These are phyloP conservation scores for Pinus tabuliformis DNA, from an alignment of 75 land plant species.

Conservation along the genomic window DNA sequence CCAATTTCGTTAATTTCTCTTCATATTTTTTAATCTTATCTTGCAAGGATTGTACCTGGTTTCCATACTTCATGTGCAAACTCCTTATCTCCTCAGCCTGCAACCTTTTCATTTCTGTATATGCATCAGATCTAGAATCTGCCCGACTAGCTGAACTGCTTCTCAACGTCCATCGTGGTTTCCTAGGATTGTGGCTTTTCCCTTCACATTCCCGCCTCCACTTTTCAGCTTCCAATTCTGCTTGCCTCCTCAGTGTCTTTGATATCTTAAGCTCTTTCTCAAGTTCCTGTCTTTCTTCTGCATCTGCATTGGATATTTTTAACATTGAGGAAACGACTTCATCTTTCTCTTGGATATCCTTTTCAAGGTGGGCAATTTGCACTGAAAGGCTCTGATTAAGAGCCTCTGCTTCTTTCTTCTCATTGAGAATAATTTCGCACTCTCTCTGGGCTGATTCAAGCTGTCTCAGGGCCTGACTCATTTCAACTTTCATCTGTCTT, in stretches of 20 bases:
- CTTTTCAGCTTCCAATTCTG: constrained; percentile 53
- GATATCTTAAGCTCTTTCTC: constrained; percentile 56
- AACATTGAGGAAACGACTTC: constrained; percentile 67
- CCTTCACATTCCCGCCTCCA: constrained; percentile 39
- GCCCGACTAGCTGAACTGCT: constrained; percentile 8
- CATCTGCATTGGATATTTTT: constrained; percentile 55
- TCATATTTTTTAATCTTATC: constrained; percentile 15
- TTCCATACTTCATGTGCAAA: constrained; percentile 10
- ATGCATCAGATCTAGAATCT: not conserved
- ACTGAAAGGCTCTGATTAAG: constrained; percentile 40
- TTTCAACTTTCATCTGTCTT: constrained; percentile 55
- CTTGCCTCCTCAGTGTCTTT: constrained; percentile 52
- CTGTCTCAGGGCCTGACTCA: constrained; percentile 44
- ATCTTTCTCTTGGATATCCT: constrained; percentile 71
- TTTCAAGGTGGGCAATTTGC: constrained; percentile 47
- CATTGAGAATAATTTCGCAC: constrained; percentile 39
- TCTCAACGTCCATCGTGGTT: constrained; percentile 32
- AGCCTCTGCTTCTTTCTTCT: constrained; percentile 44
- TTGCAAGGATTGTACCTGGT: constrained; percentile 15
- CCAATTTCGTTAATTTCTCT: constrained; percentile 17
- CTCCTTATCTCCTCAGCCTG: constrained; percentile 10
- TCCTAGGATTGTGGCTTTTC: constrained; percentile 12
- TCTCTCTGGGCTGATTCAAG: constrained; percentile 37
- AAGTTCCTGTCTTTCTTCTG: constrained; percentile 54
- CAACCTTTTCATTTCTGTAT: not conserved